These are phyloP conservation scores for Fimicolochytrium jonesii DNA, from an alignment of 192 early-diverging fungal species.

Conservation along the genomic window DNA sequence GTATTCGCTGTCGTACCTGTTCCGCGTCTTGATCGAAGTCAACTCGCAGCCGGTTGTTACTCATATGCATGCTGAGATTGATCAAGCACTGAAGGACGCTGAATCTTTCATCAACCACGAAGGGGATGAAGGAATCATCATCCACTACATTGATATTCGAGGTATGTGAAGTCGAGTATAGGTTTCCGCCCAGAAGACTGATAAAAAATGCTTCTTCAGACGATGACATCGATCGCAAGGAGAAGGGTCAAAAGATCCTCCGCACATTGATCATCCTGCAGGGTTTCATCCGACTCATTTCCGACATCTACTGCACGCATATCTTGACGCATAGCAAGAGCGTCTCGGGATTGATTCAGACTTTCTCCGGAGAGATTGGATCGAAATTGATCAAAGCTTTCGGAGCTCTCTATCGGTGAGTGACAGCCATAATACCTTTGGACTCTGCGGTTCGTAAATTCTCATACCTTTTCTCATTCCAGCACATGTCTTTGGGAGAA, in stretches of 20 bases:
- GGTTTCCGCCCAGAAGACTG: not conserved
- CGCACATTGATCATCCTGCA: slow-evolving; percentile 57
- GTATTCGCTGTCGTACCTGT: slow-evolving; percentile 64
- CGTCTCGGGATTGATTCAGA: slow-evolving; percentile 53
- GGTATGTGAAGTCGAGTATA: slow-evolving; percentile 32
- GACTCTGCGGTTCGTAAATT: no score
- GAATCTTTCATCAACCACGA: slow-evolving; percentile 43
- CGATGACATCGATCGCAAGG: slow-evolving; percentile 33
- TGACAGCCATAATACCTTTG: no score
- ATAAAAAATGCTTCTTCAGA: slow-evolving; percentile 17
- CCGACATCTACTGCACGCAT: slow-evolving; percentile 68
- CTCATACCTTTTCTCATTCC: no score
- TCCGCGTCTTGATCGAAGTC: slow-evolving; percentile 66
- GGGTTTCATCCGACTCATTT: slow-evolving; percentile 57
- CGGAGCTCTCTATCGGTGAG: slow-evolving; percentile 61
- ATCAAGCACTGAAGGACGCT: slow-evolving; percentile 38
- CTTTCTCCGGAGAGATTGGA: slow-evolving; percentile 52
- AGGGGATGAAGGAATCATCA: slow-evolving; percentile 35
- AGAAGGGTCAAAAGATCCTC: slow-evolving; percentile 48
- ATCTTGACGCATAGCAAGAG: slow-evolving; percentile 61
- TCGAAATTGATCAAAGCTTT: slow-evolving; percentile 48
- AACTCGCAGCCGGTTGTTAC: slow-evolving; percentile 52
- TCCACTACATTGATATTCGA: slow-evolving; percentile 59
- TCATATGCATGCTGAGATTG: slow-evolving; percentile 51
- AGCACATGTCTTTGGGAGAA: slow-evolving; percentile 64